Base-by-base conservation (phyloP, 768 basidiomycete species). In the Roridomyces roridus region DNA sequence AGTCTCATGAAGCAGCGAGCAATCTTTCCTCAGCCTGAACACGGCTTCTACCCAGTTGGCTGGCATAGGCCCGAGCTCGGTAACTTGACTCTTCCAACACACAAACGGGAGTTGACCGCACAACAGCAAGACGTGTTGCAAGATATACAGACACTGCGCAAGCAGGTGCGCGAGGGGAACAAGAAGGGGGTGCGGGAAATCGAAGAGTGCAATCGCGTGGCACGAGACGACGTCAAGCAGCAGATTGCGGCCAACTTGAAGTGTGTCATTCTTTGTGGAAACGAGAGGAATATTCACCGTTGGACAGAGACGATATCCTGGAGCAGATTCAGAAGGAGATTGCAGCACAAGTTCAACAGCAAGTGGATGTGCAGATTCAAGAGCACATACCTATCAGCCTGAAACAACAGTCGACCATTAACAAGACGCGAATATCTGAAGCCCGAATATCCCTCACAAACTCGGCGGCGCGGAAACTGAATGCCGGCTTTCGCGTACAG, bases 381-480 rank as follows among this genome's bases (percentile, higher is more conserved):
- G 74, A 79, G 21, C 72, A 82, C 60, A 71, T 86, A 46, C 83
- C 83, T 2, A 69, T 81, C 8, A 71, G 79, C 21, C 69, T 86
- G 46, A 59, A 73, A 17, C 65, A 81, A 55, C 83, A 85, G 62
- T 70, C 69, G 0, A 64, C 69, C 15, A 78, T 83, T 57, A 80
- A 71, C 50, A 75, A 75, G 53, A 68, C 68, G 46, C 77, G 80
- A 52, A 61, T 86, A 41, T 65, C 67, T 17, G 76, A 78, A 8
- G 74, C 83, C 42, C 74, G 74, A 55, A 70, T 73, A 28, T 80
- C 83, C 10, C 65, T 84, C 21, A 60, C 46, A 14, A 87, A 87
- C 68, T 84, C 85, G 3, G 72, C 79, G 55, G 80, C 84, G 24
- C 75, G 84, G 43, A 73, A 74, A n/a, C 67, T 64, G 17, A 85